Evolutionary conservation across 257 asterid genomes (phyloP).

Genomic region (Galeopsis tetrahit): DNA sequence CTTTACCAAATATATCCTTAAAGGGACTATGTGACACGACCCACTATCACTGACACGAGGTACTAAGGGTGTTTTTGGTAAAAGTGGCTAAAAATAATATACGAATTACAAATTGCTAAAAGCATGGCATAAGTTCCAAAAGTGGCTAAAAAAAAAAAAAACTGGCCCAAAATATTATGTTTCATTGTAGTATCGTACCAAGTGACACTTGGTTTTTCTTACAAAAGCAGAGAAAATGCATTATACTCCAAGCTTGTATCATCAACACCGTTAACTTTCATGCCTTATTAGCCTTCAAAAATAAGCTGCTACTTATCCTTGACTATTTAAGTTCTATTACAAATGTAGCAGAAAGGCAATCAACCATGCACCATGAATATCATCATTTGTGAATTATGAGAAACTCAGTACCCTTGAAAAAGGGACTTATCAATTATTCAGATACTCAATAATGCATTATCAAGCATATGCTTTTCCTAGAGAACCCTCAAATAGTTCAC

Average conservation of each 20-base stretch:
- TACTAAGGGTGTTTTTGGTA: not conserved
- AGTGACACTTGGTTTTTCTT: not conserved
- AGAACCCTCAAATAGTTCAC: not conserved
- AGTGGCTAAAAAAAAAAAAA: too few relatives aligned
- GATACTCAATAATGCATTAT: conserved; percentile 24
- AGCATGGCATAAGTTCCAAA: too few relatives aligned
- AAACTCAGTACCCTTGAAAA: not conserved
- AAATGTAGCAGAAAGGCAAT: not conserved
- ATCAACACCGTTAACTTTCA: not conserved
- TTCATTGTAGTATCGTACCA: not conserved
- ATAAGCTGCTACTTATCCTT: conserved; percentile 1
- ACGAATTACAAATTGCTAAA: too few relatives aligned
- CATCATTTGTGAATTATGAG: conserved; percentile 5
- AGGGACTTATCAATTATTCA: not conserved
- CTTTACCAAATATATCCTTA: not conserved
- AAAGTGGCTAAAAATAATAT: not conserved
- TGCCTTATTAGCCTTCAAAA: not conserved
- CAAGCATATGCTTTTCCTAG: conserved; percentile 12
- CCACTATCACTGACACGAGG: not conserved
- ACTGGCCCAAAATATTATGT: not conserved
- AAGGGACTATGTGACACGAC: too few relatives aligned
- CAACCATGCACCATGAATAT: not conserved
- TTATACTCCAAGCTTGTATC: not conserved
- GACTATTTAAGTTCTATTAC: not conserved
- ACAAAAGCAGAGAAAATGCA: not conserved